Conservation (phyloP, 2,329 filamentous ascomycete species). For the Fusarium sp. region DNA sequence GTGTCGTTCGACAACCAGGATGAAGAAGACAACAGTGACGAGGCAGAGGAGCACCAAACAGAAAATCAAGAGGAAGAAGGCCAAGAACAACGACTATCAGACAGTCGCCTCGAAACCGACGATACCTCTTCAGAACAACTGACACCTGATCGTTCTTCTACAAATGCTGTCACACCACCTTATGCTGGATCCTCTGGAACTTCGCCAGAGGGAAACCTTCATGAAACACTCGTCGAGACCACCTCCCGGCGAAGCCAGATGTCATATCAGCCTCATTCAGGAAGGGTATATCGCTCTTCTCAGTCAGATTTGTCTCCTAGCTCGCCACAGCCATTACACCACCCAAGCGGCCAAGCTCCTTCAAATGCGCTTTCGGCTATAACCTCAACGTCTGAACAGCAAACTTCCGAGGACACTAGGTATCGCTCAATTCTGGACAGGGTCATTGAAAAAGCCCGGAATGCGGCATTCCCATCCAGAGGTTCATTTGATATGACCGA, state of each 20-base stretch:
- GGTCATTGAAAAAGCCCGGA: neutral
- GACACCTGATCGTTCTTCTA: neutral
- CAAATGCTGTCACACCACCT: neutral
- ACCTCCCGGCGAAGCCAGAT: slow-evolving; percentile 10
- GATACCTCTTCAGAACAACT: neutral
- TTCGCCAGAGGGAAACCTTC: neutral
- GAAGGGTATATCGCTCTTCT: neutral
- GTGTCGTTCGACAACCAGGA: neutral
- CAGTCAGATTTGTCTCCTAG: neutral
- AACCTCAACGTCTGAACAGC: neutral
- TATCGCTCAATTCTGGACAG: neutral
- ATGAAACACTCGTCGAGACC: slow-evolving; percentile 1
- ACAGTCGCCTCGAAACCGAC: neutral
- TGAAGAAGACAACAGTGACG: neutral
- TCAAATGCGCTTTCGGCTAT: no score
- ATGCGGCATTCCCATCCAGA: neutral
- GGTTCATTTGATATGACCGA: neutral
- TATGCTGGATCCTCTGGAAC: neutral
- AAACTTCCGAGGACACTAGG: neutral
- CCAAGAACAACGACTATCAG: neutral
- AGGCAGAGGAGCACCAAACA: neutral
- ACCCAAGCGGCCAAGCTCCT: neutral
- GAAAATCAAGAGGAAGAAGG: neutral
- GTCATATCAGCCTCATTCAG: neutral
- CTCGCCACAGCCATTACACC: neutral